Evolutionary conservation across 1,284 basidiomycete genomes (phyloP).

Genomic region (Porodaedalea pini): DNA sequence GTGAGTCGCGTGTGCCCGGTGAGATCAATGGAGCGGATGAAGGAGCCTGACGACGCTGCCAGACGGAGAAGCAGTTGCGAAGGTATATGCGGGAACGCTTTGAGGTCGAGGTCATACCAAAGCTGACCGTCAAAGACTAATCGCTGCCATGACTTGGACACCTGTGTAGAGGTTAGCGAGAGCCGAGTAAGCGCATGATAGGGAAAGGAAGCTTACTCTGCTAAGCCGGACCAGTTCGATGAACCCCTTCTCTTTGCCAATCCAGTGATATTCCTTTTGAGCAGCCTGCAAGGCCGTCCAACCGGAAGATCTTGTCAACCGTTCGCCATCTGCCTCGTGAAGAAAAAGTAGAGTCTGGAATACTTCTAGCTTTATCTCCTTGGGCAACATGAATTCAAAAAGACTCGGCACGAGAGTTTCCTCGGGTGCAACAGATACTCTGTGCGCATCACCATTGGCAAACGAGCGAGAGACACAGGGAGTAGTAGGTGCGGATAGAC

Average conservation of each 20-base stretch:
- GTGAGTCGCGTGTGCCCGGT: slow-evolving; percentile 60
- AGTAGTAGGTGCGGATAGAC: slow-evolving; percentile 15
- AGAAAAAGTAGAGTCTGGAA: slow-evolving; percentile 50
- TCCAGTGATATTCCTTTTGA: slow-evolving; percentile 59
- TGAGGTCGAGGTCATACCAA: slow-evolving; percentile 68
- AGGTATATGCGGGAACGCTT: slow-evolving; percentile 55
- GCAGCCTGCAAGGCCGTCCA: slow-evolving; percentile 59
- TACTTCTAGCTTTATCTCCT: slow-evolving; percentile 70
- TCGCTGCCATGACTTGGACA: slow-evolving; percentile 76
- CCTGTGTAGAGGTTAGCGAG: slow-evolving; percentile 43
- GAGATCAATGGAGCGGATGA: slow-evolving; percentile 62
- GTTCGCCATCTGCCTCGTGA: slow-evolving; percentile 52
- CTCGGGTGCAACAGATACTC: not conserved
- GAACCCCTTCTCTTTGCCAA: slow-evolving; percentile 67
- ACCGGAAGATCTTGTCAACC: slow-evolving; percentile 37
- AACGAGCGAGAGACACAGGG: slow-evolving; percentile 9
- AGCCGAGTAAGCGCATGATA: slow-evolving; percentile 22
- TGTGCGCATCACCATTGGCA: not conserved
- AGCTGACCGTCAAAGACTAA: slow-evolving; percentile 86
- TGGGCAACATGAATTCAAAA: slow-evolving; percentile 68
- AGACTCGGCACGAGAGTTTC: slow-evolving; percentile 31
- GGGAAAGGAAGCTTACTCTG: slow-evolving; percentile 53
- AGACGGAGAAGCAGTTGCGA: slow-evolving; percentile 47
- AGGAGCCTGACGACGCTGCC: slow-evolving; percentile 55
- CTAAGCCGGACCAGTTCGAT: slow-evolving; percentile 77